Evolutionary conservation across 2,329 filamentous ascomycete genomes (phyloP).

Genomic region (Cadophora sp.): DNA sequence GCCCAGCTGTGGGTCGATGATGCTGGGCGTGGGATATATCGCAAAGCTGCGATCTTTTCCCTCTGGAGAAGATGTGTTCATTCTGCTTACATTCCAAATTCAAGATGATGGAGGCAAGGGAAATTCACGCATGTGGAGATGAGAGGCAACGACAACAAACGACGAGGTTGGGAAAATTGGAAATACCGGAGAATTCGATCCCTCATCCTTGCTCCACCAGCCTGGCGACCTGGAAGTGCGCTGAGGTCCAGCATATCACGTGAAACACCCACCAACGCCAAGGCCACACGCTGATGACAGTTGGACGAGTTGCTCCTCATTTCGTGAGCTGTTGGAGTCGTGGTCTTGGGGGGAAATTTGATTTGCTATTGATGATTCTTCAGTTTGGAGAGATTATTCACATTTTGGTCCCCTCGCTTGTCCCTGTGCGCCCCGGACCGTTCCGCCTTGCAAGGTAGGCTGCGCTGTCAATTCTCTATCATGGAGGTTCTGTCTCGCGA

Average conservation of each 20-base stretch:
- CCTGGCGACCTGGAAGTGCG: not conserved
- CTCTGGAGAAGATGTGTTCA: not conserved
- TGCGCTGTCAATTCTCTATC: too few species aligned
- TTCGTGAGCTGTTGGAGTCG: too few species aligned
- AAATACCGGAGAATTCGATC: not conserved
- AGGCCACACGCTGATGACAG: not conserved
- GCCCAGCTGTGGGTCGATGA: conserved; percentile 5
- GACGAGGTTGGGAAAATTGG: not conserved
- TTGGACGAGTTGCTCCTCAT: not conserved
- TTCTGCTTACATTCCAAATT: not conserved
- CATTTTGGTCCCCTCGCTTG: too few species aligned
- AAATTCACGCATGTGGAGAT: not conserved
- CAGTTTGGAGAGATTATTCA: too few species aligned
- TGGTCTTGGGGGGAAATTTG: too few species aligned
- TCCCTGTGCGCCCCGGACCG: too few species aligned
- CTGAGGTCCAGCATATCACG: not conserved
- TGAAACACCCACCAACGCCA: not conserved
- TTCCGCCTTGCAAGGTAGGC: too few species aligned
- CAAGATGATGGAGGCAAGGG: not conserved
- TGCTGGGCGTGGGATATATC: conserved; percentile 12
- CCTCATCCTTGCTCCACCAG: not conserved
- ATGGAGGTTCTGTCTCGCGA: too few species aligned
- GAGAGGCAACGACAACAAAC: not conserved
- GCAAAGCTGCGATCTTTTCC: conserved; percentile 4
- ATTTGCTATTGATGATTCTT: too few species aligned